These are phyloP conservation scores for Sistotremastrum niveocremeum DNA, from an alignment of 768 basidiomycete genomes.

Conservation along the genomic window DNA sequence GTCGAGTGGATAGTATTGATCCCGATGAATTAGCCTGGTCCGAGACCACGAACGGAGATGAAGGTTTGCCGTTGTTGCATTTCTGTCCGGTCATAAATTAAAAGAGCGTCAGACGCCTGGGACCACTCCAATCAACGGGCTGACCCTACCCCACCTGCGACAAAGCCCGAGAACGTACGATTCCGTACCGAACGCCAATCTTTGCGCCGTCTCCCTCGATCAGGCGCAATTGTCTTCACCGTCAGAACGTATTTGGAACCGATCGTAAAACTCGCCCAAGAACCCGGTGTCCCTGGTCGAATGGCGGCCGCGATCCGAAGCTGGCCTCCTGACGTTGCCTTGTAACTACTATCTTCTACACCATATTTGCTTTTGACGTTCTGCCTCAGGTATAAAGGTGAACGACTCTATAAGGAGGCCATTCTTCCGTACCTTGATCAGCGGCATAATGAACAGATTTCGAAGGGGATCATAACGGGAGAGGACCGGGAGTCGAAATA, in stretches of 20 bases:
- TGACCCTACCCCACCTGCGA: slow-evolving; percentile 1
- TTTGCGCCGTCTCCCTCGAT: slow-evolving; percentile 45
- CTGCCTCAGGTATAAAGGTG: slow-evolving; percentile 20
- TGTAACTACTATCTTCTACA: slow-evolving; percentile 26
- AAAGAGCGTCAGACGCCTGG: slow-evolving; percentile 6
- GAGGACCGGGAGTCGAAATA: slow-evolving; percentile 1
- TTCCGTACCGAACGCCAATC: slow-evolving; percentile 56
- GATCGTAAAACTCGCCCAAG: slow-evolving; percentile 35
- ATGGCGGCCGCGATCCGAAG: slow-evolving; percentile 49
- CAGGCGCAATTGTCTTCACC: slow-evolving; percentile 55
- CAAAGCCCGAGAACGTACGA: slow-evolving; percentile 23
- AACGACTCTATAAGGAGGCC: slow-evolving; percentile 18
- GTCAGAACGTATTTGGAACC: slow-evolving; percentile 53
- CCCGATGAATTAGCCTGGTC: slow-evolving; percentile 59
- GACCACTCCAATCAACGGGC: slow-evolving; percentile 5
- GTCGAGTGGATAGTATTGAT: slow-evolving; percentile 25
- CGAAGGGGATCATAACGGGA: slow-evolving; percentile 9
- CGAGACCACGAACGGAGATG: slow-evolving; percentile 36
- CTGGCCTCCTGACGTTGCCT: slow-evolving; percentile 50
- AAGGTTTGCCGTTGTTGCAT: slow-evolving; percentile 21
- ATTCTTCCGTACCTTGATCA: slow-evolving; percentile 24
- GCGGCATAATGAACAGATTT: slow-evolving; percentile 20
- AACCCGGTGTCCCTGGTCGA: slow-evolving; percentile 45
- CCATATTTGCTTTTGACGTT: slow-evolving; percentile 2
- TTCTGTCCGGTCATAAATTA: slow-evolving; percentile 14